Percentiles rank a stretch among this genome's conserved stretches.
Conservation (phyloP, 2,329 filamentous ascomycete genomes). For the Colletotrichum nymphaeae region DNA sequence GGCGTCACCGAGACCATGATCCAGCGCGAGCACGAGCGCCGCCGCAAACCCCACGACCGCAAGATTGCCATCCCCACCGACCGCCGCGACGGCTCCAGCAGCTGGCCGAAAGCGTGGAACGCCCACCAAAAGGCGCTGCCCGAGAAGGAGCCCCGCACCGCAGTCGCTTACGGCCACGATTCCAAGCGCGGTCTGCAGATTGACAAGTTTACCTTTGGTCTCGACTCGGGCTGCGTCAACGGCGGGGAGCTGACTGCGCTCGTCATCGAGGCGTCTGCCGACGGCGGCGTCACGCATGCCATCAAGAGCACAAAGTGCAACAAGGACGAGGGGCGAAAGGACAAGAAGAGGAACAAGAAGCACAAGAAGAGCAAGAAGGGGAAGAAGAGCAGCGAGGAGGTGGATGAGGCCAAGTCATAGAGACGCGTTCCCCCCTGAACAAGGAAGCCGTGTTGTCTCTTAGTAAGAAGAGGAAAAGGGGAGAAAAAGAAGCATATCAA, state of each 20-base stretch:
- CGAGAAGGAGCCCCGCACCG: slow-evolving; percentile 60
- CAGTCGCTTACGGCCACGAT: slow-evolving; percentile 89
- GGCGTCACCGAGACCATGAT: slow-evolving; percentile 29
- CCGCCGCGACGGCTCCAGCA: slow-evolving; percentile 61
- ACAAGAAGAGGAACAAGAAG: slow-evolving; percentile 21
- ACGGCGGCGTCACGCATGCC: slow-evolving; percentile 48
- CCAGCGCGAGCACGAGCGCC: slow-evolving; percentile 35
- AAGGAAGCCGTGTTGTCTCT: too few species aligned
- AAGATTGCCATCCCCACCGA: slow-evolving; percentile 51
- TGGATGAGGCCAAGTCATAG: not conserved
- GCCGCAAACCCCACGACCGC: slow-evolving; percentile 41
- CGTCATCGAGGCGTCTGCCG: slow-evolving; percentile 69
- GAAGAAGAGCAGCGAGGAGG: not conserved
- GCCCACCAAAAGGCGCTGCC: slow-evolving; percentile 53
- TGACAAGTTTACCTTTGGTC: slow-evolving; percentile 79
- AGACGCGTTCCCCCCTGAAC: too few species aligned
- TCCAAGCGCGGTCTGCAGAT: slow-evolving; percentile 73
- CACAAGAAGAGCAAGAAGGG: slow-evolving; percentile 33
- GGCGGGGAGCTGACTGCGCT: slow-evolving; percentile 82
- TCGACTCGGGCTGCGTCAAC: slow-evolving; percentile 86
- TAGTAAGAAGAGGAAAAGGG: not conserved
- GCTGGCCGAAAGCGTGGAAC: slow-evolving; percentile 77
- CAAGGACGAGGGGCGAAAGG: slow-evolving; percentile 23
- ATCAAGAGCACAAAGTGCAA: slow-evolving; percentile 56
- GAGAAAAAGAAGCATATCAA: not conserved